Evolutionary conservation across 768 basidiomycete species (phyloP), one percentile per base, ranked within the genome.

Genomic region (Agaricus subrufescens): DNA sequence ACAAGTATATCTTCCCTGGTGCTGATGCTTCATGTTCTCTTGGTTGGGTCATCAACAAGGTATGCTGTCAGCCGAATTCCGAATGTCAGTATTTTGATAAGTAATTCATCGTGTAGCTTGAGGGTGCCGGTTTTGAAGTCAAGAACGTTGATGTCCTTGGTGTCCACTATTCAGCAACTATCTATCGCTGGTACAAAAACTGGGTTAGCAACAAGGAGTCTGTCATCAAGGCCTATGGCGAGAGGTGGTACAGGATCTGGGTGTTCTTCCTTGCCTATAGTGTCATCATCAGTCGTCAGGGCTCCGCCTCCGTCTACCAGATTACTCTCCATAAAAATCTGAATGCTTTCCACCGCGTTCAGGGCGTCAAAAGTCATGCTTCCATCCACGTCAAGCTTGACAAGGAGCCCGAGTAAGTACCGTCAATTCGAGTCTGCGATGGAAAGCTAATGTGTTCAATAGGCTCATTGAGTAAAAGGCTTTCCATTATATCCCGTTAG

Each of bases 1-100:
- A 91, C 83, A 94, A 94, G 66, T 98, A 99, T 62, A 75, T 99
- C 67, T 99, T 99, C 87, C 96, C 97, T 45, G 96, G 96, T 67
- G 97, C 96, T 3, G 97, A 99, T 65, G 97, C 97, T 0, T 92
- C 88, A 2, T 93, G 93, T 70, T 91, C 95, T 19, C 86, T 98
- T 30, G 92, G 90, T 40, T 98, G 96, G 96, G 94, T 97, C 54
- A 80, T 99, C 58, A 81, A 74, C 59, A 78, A 79, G 70, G 78
- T 75, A 45, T 51, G 44, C 7, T 2, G 2, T 10, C n/a, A 27
- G 47, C 30, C 3, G 23, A 29, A 45, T 11, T 50, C 14, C 3
- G 6, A 31, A 23, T 40, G 19, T 39, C 53, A 19, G 19, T 34
- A 45, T 3, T 40, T 23, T 26, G 8, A 47, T 62, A 19, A 19